Conservation (phyloP, 31 red algal genomes). For the Odonthalia washingtoniensis region DNA sequence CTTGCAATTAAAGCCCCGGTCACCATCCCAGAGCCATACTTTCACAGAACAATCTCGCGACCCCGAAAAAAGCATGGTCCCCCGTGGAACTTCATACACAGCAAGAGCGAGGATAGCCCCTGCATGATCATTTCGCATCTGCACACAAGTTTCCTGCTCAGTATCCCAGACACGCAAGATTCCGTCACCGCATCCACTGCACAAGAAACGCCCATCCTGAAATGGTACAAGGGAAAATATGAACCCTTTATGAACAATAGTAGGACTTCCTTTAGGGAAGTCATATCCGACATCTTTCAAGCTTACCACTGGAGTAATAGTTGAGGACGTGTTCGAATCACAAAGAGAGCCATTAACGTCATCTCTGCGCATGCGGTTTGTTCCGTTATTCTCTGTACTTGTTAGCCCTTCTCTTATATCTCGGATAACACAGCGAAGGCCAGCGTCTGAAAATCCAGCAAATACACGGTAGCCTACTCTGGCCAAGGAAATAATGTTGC, state of each 20-base stretch:
- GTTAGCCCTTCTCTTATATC: conserved; percentile 29
- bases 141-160: conserved; percentile 47
- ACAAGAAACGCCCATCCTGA: conserved; percentile 63
- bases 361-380: too few species aligned
- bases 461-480: conserved; percentile 55
- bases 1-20: conserved; percentile 78
- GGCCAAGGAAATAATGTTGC: conserved; percentile 68
- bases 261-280: conserved; percentile 30
- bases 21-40: conserved; percentile 85
- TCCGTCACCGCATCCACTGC: conserved; percentile 80
- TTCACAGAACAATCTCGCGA: conserved; percentile 76
- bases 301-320: background rate
- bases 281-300: conserved; percentile 31
- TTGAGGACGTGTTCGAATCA: too few species aligned
- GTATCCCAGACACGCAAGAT: conserved; percentile 78
- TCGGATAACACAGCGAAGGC: conserved; percentile 62
- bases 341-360: background rate
- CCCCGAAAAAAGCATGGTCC: conserved; percentile 82
- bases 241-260: conserved; percentile 55
- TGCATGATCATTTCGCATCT: conserved; percentile 71
- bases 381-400: background rate
- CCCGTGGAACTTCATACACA: conserved; percentile 51
- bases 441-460: conserved; percentile 75
- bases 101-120: conserved; percentile 77
- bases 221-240: conserved; percentile 66